Conservation (phyloP, 2,329 filamentous ascomycete species). For the Hawksworthiomyces lignivorus region DNA sequence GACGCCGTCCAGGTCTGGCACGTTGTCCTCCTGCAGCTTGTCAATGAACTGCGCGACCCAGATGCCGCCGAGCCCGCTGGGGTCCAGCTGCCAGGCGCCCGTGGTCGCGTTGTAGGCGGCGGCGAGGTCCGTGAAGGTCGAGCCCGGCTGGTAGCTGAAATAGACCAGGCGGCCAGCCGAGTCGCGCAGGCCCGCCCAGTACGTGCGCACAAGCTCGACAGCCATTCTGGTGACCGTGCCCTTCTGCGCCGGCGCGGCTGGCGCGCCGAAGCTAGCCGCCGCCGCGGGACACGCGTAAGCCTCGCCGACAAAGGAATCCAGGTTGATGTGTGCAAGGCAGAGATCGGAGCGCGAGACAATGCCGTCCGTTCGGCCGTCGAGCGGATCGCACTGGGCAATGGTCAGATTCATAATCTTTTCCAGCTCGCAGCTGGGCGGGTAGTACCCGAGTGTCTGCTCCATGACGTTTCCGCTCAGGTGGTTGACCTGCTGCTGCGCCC, state of each 20-base stretch:
- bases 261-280: neutral
- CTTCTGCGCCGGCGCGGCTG: slow-evolving; percentile 5
- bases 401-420: slow-evolving; percentile 13
- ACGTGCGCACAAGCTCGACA: slow-evolving; percentile 22
- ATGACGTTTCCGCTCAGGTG: slow-evolving; percentile 32
- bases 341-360: slow-evolving; percentile 20
- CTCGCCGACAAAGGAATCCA: slow-evolving; percentile 37
- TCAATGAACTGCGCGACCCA: slow-evolving; percentile 21
- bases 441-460: slow-evolving; percentile 31
- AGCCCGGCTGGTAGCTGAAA: slow-evolving; percentile 24
- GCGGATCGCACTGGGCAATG: slow-evolving; percentile 16
- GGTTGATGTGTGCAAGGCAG: slow-evolving; percentile 37
- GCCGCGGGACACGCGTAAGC: slow-evolving; percentile 21
- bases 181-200: slow-evolving; percentile 29
- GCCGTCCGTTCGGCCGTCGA: slow-evolving; percentile 17
- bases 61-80: slow-evolving; percentile 20
- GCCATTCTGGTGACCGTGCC: slow-evolving; percentile 2
- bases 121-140: slow-evolving; percentile 17
- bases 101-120: slow-evolving; percentile 19
- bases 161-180: slow-evolving; percentile 28
- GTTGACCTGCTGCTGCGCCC: slow-evolving; percentile 36
- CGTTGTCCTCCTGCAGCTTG: neutral
- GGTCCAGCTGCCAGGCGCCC: slow-evolving; percentile 16
- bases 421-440: slow-evolving; percentile 25
- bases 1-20: slow-evolving; percentile 28